These are phyloP conservation scores for Komagataea norvegica DNA, from an alignment of 1,139 yeast genomes.

Conservation along the genomic window DNA sequence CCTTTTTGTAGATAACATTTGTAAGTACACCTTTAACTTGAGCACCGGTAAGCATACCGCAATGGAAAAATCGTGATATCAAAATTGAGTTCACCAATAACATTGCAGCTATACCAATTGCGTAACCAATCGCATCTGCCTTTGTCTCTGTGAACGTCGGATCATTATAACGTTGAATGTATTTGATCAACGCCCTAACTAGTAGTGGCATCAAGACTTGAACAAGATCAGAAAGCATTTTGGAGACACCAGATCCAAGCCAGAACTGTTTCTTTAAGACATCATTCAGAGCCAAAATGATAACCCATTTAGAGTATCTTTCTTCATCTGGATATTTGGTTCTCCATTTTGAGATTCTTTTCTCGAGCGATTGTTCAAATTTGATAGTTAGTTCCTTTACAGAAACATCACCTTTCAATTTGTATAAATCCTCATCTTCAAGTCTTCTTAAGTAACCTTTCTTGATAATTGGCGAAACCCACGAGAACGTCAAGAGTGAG, in stretches of 20 bases:
- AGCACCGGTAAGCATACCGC: conserved; percentile 50
- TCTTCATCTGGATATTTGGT: conserved; percentile 23
- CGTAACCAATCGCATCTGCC: conserved; percentile 49
- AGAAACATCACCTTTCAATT: conserved; percentile 32
- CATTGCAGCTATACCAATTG: conserved; percentile 43
- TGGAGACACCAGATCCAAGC: conserved; percentile 33
- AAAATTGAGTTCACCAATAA: conserved; percentile 39
- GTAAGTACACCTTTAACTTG: conserved; percentile 43
- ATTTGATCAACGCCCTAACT: conserved; percentile 39
- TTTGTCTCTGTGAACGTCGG: conserved; percentile 18
- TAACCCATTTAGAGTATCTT: conserved; percentile 30
- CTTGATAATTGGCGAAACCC: conserved; percentile 38
- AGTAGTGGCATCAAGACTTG: conserved; percentile 40
- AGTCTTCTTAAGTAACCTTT: conserved; percentile 44
- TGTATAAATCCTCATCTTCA: conserved; percentile 38
- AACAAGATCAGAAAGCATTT: conserved; percentile 39
- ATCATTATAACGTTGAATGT: conserved; percentile 32
- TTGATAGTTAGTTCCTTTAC: conserved; percentile 30
- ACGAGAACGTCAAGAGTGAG: conserved; percentile 34
- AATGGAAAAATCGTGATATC: conserved; percentile 51
- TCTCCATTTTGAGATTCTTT: conserved; percentile 23
- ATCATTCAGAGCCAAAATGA: conserved; percentile 41
- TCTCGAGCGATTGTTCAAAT: conserved; percentile 20
- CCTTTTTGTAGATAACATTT: conserved; percentile 38
- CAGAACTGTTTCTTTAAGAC: conserved; percentile 45